Evolutionary conservation across 2,329 filamentous ascomycete species (phyloP).

Genomic region (Penicillium sp.): DNA sequence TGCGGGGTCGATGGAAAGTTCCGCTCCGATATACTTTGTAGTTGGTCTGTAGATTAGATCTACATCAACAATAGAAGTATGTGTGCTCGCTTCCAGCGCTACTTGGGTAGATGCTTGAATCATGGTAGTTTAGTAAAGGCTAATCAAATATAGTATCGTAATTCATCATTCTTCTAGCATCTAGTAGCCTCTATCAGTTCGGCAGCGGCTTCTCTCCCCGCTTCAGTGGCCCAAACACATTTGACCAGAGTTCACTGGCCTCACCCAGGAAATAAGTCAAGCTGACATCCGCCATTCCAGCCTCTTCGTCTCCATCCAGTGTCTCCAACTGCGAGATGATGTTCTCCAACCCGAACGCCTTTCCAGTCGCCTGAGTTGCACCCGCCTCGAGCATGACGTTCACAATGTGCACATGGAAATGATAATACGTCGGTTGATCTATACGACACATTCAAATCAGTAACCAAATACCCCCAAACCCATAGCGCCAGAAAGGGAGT

Average conservation of each 20-base stretch:
- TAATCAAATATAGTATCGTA: too few species aligned
- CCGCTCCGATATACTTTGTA: too few species aligned
- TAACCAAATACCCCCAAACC: not conserved
- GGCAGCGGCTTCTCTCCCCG: slow-evolving; percentile 29
- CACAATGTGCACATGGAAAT: slow-evolving; percentile 92
- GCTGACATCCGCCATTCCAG: slow-evolving; percentile 69
- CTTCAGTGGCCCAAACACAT: slow-evolving; percentile 72
- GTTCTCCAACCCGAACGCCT: slow-evolving; percentile 77
- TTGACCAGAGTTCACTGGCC: slow-evolving; percentile 78
- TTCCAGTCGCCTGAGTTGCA: slow-evolving; percentile 80
- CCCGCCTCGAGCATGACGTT: slow-evolving; percentile 84
- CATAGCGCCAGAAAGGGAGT: slow-evolving; percentile 11
- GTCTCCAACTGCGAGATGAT: slow-evolving; percentile 73
- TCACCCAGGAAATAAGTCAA: slow-evolving; percentile 84
- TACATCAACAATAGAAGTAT: too few species aligned
- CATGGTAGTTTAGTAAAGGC: too few species aligned
- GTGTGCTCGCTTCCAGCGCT: too few species aligned
- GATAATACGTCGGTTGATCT: slow-evolving; percentile 96
- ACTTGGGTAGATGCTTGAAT: too few species aligned
- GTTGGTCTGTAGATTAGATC: too few species aligned
- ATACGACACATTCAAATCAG: slow-evolving; percentile 1
- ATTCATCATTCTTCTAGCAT: too few species aligned
- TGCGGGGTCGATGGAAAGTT: too few species aligned
- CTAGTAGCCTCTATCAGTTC: too few species aligned
- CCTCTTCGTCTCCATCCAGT: slow-evolving; percentile 62